Evolutionary conservation across 169 alveolate species (phyloP), one percentile per base, ranked within the genome.

Genomic region (Eimeria maxima): DNA sequence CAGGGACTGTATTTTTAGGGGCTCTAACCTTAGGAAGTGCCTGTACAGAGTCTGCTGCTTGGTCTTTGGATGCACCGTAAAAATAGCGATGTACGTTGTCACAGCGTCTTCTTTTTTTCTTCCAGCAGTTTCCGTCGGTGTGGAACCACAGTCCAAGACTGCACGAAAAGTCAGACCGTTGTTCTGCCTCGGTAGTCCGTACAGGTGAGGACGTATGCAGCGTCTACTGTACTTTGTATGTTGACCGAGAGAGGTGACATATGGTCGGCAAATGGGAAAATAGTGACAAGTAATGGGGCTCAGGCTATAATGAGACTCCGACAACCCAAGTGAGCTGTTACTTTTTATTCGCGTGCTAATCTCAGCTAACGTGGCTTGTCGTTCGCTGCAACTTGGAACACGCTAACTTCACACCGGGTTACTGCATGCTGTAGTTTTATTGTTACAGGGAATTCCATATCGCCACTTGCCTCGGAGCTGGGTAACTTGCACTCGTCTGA

Each of bases 11-110:
- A 4, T 73, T 20, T 20, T 8, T 42, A 53, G 27, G 44, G 44
- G 60, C 38, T 27, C 83, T 57, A 44, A 93, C 96, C 94, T 81
- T 80, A 93, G 60, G 81, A 93, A 93, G 67, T 93, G 96, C 55
- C 96, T 63, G 88, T 93, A 93, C 18, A 93, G 93, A 33, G 94
- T 69, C 53, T 73, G 93, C 71, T 88, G 65, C 60, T 73, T 69
- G 38, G 57, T 65, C 73, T 47, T 53, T 53, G 96, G 96, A 29
- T 93, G 67, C 63, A 93, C 83, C 78, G 96, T 93, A 69, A 60
- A 88, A 53, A 93, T 93, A 50, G 94, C 90, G 38, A 93, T 47
- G 42, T 93, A 93, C 14, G 96, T 93, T 24, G 96, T 93, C 44
- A 87, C 78, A 42, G 29, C 38, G 44, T 87, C 93, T n/a, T 87